Conservation (phyloP, 768 basidiomycete genomes). For the Hygrocybe coccinea region DNA sequence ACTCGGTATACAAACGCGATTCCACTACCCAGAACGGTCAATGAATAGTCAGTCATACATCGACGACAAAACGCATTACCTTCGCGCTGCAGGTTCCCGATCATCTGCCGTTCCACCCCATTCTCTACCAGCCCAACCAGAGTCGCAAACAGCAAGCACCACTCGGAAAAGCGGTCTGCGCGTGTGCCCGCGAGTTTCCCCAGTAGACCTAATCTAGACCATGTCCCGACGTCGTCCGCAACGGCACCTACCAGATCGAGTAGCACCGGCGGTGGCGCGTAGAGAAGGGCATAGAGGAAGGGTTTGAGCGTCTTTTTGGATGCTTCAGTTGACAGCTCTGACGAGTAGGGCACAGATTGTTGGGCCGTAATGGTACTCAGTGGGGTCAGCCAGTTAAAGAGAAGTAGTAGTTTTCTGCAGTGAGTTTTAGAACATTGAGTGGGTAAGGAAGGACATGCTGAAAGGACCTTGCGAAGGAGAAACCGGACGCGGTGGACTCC, state of each 20-base stretch:
- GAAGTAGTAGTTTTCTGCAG: slow-evolving; percentile 67
- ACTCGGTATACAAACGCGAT: slow-evolving; percentile 66
- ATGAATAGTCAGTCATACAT: neutral
- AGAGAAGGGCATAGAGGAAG: slow-evolving; percentile 67
- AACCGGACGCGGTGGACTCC: slow-evolving; percentile 54
- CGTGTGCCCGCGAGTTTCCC: slow-evolving; percentile 59
- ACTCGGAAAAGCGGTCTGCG: slow-evolving; percentile 73
- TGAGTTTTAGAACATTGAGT: neutral
- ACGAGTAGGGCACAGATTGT: slow-evolving; percentile 59
- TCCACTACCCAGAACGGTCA: slow-evolving; percentile 47
- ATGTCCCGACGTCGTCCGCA: slow-evolving; percentile 78
- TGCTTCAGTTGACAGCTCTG: slow-evolving; percentile 36
- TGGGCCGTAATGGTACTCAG: slow-evolving; percentile 67
- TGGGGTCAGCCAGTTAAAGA: slow-evolving; percentile 83
- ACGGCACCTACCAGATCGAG: slow-evolving; percentile 70
- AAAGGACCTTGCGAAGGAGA: slow-evolving; percentile 68
- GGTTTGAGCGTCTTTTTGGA: slow-evolving; percentile 45
- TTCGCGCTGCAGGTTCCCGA: slow-evolving; percentile 57
- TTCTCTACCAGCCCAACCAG: slow-evolving; percentile 81
- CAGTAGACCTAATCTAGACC: slow-evolving; percentile 64
- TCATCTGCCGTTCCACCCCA: slow-evolving; percentile 70
- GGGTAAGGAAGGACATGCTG: neutral
- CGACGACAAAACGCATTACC: slow-evolving; percentile 37
- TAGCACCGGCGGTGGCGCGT: slow-evolving; percentile 78
- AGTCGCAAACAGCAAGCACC: slow-evolving; percentile 82